Percentiles rank a stretch among this genome's conserved stretches.
These are phyloP conservation scores for Lophiostoma macrostomum DNA, from an alignment of 495 filamentous ascomycete species.

Conservation along the genomic window DNA sequence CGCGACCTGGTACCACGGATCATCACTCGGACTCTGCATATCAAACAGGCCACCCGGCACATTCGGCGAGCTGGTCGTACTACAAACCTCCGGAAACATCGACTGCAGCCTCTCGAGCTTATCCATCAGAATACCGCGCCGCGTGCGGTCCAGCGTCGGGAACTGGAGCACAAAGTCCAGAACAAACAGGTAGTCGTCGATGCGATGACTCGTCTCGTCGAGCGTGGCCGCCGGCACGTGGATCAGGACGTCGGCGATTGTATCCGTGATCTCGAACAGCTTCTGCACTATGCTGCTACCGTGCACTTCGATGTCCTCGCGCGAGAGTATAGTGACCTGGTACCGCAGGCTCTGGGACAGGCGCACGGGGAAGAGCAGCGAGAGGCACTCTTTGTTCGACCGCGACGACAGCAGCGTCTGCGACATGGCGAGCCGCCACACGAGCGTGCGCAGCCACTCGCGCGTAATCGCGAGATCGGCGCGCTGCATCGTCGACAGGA, in stretches of 20 bases:
- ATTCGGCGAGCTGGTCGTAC: constrained; percentile 6
- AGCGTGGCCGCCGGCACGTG: constrained; percentile 29
- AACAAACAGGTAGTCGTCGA: constrained; percentile 33
- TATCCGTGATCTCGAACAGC: constrained; percentile 56
- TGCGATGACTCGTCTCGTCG: constrained; percentile 13
- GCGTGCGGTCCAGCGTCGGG: constrained; percentile 14
- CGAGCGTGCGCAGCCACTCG: constrained; percentile 60
- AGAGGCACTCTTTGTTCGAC: constrained; percentile 48
- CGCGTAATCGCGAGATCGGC: constrained; percentile 61
- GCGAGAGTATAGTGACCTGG: constrained; percentile 52
- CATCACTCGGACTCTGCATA: constrained; percentile 5
- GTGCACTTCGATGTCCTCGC: constrained; percentile 57
- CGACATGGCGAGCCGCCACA: constrained; percentile 60
- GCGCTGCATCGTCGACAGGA: constrained; percentile 54
- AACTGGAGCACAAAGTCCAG: constrained; percentile 24
- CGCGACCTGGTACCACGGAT: constrained; percentile 17
- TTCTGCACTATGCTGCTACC: constrained; percentile 61
- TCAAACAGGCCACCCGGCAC: background rate
- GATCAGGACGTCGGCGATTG: constrained; percentile 53
- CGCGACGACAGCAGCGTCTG: constrained; percentile 49
- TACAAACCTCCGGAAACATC: constrained; percentile 17
- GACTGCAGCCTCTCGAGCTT: constrained; percentile 25
- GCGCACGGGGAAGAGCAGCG: constrained; percentile 57
- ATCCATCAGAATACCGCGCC: constrained; percentile 17
- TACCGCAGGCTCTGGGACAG: constrained; percentile 55